These are phyloP conservation scores for Pelagophyceae sp. DNA, from an alignment of 352 stramenopile genomes.

Conservation along the genomic window DNA sequence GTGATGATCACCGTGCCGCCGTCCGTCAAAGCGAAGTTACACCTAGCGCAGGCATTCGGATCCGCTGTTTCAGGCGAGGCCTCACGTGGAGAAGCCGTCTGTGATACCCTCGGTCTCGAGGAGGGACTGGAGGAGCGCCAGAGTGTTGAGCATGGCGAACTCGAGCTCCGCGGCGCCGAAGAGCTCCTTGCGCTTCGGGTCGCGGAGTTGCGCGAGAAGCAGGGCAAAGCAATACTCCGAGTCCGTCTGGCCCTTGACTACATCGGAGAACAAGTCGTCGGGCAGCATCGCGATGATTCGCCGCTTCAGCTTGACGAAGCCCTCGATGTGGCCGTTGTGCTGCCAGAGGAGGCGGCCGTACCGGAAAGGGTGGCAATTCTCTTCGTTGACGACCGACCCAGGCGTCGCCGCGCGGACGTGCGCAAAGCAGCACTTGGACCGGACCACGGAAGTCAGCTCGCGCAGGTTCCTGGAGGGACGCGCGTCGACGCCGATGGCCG, in stretches of 20 bases:
- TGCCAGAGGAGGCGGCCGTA: constrained; percentile 50
- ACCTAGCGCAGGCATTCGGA: not conserved
- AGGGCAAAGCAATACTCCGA: constrained; percentile 44
- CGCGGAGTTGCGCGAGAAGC: constrained; percentile 41
- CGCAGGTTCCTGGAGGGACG: no score
- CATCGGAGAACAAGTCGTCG: constrained; percentile 34
- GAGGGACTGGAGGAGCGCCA: constrained; percentile 21
- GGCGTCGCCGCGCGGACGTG: constrained; percentile 47
- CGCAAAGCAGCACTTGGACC: constrained; percentile 37
- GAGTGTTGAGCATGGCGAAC: constrained; percentile 12
- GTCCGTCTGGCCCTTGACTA: constrained; percentile 40
- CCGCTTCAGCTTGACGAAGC: constrained; percentile 40
- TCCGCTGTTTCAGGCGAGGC: no score
- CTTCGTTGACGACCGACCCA: constrained; percentile 37
- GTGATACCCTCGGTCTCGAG: constrained; percentile 11
- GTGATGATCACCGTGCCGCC: constrained; percentile 36
- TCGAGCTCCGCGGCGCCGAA: constrained; percentile 22
- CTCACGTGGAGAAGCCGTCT: constrained; percentile 24
- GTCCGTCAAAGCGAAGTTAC: constrained; percentile 43
- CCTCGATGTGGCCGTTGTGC: constrained; percentile 46
- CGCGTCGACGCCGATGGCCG: no score
- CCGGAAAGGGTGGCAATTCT: constrained; percentile 48
- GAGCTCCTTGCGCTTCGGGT: constrained; percentile 19
- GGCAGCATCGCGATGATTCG: constrained; percentile 34
- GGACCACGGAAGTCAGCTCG: constrained; percentile 36